Percentiles rank a stretch among this genome's conserved stretches.
Conservation (phyloP, 2,329 filamentous ascomycete genomes). For the Aspergillus hortae region DNA sequence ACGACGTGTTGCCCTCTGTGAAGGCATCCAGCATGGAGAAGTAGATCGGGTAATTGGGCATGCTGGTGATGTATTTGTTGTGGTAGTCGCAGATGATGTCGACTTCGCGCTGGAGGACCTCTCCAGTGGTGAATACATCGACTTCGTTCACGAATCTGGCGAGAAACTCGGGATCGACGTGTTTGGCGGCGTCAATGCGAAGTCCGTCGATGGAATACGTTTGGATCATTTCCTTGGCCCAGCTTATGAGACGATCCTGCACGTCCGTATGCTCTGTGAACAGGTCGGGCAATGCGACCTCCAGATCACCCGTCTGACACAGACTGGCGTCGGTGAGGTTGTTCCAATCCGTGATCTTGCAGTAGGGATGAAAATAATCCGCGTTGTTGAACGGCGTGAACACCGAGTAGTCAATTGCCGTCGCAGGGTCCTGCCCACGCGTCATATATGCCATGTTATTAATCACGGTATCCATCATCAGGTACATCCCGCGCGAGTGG, state of each 20-base stretch:
- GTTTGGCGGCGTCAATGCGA: conserved; percentile 49
- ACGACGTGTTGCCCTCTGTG: conserved; percentile 27
- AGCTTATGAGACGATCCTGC: conserved; percentile 38
- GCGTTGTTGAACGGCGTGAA: conserved; percentile 25
- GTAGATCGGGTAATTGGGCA: conserved; percentile 48
- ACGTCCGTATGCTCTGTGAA: conserved; percentile 43
- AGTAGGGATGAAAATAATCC: conserved; percentile 27
- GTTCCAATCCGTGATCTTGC: conserved; percentile 31
- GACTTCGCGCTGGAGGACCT: conserved; percentile 40
- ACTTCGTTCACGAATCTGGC: conserved; percentile 33
- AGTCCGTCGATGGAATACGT: conserved; percentile 50
- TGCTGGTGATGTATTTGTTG: conserved; percentile 33
- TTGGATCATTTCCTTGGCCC: conserved; percentile 39
- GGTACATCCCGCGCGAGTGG: conserved; percentile 47
- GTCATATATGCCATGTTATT: conserved; percentile 45
- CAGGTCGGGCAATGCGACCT: conserved; percentile 46
- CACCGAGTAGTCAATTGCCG: conserved; percentile 21
- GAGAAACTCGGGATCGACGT: conserved; percentile 45
- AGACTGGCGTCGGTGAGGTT: conserved; percentile 34
- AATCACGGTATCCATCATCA: conserved; percentile 53
- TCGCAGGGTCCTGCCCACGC: conserved; percentile 23
- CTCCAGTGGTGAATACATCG: conserved; percentile 44
- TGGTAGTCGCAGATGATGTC: conserved; percentile 42
- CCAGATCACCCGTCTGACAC: conserved; percentile 52
- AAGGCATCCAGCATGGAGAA: conserved; percentile 34